Base-by-base conservation (phyloP, 139 green algal genomes). In the Closterium sp. region DNA sequence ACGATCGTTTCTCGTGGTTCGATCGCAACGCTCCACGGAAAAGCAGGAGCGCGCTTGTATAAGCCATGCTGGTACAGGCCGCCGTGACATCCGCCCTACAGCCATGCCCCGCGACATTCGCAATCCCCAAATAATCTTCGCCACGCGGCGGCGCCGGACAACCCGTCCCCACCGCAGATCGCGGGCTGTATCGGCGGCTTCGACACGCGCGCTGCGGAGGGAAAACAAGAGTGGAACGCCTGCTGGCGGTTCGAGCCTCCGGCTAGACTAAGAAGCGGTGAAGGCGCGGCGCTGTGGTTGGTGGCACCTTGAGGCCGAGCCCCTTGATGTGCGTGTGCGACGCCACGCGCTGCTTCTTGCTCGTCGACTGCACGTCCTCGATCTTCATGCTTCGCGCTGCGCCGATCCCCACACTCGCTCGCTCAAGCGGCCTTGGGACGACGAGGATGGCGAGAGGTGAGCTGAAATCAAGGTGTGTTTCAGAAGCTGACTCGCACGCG, bases 321-420 rank as follows among this genome's bases (percentile, higher is more conserved):
- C 97, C 98, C 93, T 99, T 99, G 96, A 99, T 99, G 92, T 99
- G 98, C 24, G 98, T 99, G 95, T 99, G 98, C 0, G 98, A 98
- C 5, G 97, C 98, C 11, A 99, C 97, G 34, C 98, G 97, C 95
- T 99, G 97, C 21, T 97, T 96, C 93, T 99, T 99, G 32, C 97
- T 97, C 24, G 97, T 98, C 32, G 94, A 97, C 0, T 97, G 94
- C 50, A 99, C 98, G 93, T 99, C 98, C 93, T 99, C 98, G 34
- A 99, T 99, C 91, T 92, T 89, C 95, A 96, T 95, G 24, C 70
- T 88, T 73, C 50, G 50, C 86, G 50, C 50, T 73, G 50, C 50
- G 50, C 50, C 50, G 50, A 73, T 73, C 50, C 50, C 50, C 50
- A 3, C 50, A 73, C 13, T 73, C 24, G 1, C 50, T 73, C 2